Evolutionary conservation across 2,329 filamentous ascomycete species (phyloP).

Genomic region (Fusarium sp.): DNA sequence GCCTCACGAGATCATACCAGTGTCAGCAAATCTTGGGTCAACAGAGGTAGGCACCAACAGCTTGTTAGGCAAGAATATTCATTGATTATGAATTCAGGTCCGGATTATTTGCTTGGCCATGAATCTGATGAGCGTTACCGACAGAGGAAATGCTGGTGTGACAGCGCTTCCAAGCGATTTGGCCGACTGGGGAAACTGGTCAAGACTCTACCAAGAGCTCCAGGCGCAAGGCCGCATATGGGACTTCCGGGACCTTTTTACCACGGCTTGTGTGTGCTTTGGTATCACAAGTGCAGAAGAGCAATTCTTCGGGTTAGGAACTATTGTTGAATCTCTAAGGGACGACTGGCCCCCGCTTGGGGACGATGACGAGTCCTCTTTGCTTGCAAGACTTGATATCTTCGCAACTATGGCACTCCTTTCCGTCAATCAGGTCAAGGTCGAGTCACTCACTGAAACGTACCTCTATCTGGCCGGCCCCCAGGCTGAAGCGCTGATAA

Average conservation of each 20-base stretch:
- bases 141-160: rapidly evolving
- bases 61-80: too few species aligned
- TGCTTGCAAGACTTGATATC: background rate
- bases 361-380: background rate
- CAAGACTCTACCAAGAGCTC: background rate
- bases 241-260: background rate
- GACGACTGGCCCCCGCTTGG: background rate
- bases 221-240: background rate
- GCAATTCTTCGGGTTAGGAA: background rate
- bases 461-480: background rate
- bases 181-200: background rate
- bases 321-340: rapidly evolving
- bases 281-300: background rate
- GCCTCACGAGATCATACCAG: background rate
- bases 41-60: background rate
- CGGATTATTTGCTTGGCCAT: background rate
- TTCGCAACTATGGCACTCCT: background rate
- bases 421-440: background rate
- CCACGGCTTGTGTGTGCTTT: background rate
- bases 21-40: background rate
- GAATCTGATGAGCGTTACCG: background rate
- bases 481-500: too few species aligned
- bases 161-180: background rate
- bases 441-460: rapidly evolving
- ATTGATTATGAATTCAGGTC: background rate